Evolutionary conservation across 495 filamentous ascomycete genomes (phyloP), one percentile per base, ranked within the genome.

Genomic region (Darksidea phi): DNA sequence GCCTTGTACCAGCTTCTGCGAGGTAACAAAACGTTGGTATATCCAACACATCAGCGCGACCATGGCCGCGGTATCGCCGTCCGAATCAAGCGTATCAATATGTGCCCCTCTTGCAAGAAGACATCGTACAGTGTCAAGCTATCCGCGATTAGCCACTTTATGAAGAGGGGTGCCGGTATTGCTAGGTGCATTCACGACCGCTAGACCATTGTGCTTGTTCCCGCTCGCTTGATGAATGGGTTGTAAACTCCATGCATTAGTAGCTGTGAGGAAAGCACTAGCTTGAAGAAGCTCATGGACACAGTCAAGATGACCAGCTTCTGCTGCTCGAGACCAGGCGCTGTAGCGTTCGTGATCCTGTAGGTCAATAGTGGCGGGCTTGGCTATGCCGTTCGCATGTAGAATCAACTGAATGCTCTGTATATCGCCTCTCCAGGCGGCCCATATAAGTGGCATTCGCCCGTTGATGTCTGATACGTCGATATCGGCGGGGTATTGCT

Each of bases 401-500:
- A 58, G 11, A 10, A 58, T 24, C 36, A 50, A 5, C 7, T 36
- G 3, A 6, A 58, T 12, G 18, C 8, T 24, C 6, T 11, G 6
- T n/a, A 38, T 5, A 48, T 58, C 25, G 8, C 43, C 55, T 50
- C 21, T 28, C 28, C 55, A 36, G 10, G 55, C 55, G 7, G 55
- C 55, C 55, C 55, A 58, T 3, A 32, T 10, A 4, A 58, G 21
- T 26, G 55, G 55, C n/a, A 45, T 58, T 26, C 55, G 55, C 4
- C 55, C 55, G 21, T 50, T 50, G 13, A 28, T 45, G 37, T 58
- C 55, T 5, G 43, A 10, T 7, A 26, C 23, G 36, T 58, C 55
- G n/a, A 58, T 38, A 8, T 58, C 45, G 5, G 23, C 3, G 8
- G 4, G 6, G 26, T 17, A 18, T 4, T 32, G 5, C 4, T 37